A percentile compares a stretch with the other conserved stretches of the same genome.
Evolutionary conservation across 306 rosid species (phyloP).

Genomic region (Bauhinia variegata): DNA sequence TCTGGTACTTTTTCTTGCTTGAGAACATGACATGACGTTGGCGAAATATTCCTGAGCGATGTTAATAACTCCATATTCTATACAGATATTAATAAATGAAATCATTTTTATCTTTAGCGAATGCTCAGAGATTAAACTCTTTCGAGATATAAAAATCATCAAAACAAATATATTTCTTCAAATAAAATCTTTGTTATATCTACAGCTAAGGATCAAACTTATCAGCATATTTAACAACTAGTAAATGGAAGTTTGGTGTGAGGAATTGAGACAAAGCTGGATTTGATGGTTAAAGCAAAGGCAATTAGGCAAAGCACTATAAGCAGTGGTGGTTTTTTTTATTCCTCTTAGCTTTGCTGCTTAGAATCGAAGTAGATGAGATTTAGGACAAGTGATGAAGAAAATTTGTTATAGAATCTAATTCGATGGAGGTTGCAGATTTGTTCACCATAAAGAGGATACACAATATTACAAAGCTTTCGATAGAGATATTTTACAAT

Average conservation of each 20-base stretch:
- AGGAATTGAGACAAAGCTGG: slow-evolving; percentile 1
- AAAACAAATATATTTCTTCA: too few species aligned
- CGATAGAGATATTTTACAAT: neutral
- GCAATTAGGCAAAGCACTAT: neutral
- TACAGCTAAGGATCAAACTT: too few species aligned
- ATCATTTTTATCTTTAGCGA: too few species aligned
- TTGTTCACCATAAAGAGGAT: slow-evolving; percentile 32
- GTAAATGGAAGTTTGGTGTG: neutral
- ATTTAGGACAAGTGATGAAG: neutral
- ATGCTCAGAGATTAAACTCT: too few species aligned
- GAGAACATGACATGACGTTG: too few species aligned
- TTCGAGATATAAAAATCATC: too few species aligned
- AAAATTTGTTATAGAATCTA: slow-evolving; percentile 1
- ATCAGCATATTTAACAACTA: too few species aligned
- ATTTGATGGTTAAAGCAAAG: slow-evolving; percentile 14
- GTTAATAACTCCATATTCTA: too few species aligned
- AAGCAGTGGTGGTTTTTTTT: neutral
- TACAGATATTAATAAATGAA: too few species aligned
- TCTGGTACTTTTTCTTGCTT: neutral
- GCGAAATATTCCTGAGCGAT: too few species aligned
- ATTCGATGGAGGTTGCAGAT: slow-evolving; percentile 21
- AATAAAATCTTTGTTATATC: too few species aligned
- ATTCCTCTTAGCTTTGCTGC: neutral
- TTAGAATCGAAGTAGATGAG: neutral
- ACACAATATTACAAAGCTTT: slow-evolving; percentile 14